Evolutionary conservation across 2,329 filamentous ascomycete genomes (phyloP), one percentile per base, ranked within the genome.

Genomic region (Fonsecaea monophora): DNA sequence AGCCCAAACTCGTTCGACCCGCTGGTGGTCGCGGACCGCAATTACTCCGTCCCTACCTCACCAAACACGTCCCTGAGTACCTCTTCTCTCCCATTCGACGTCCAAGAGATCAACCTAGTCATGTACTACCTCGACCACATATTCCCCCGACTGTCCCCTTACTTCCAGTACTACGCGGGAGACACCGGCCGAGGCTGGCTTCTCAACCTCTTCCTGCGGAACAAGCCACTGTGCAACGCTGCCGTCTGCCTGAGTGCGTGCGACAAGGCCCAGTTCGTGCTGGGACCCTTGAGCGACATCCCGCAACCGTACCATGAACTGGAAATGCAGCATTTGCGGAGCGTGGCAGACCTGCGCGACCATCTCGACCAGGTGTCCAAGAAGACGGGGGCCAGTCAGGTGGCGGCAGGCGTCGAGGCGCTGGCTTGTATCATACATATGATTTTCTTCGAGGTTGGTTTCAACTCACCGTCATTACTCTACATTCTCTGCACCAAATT

Each of bases 261-360:
- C 42, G 58, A 60, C 58, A 60, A 60, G 45, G 58, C 58, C 2
- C 58, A 60, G 21, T 60, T 60, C 30, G 21, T 53, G 42, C 42
- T 60, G 21, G 58, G 58, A 18, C 58, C 58, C 21, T 42, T 60
- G 8, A 60, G 40, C 45, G 58, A 60, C 30, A 50, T 60, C 34
- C 58, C 58, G 18, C 58, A 60, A 38, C 40, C 58, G 12, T 35
- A 60, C 40, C 58, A 60, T 48, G 58, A 60, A 15, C 35, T 60
- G 42, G 58, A 60, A 21, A 53, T 60, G 58, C 58, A 60, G 37
- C 58, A 60, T 60, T 32, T 60, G 58, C 58, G 53, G 53, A 60
- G 58, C 32, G 58, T 60, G 8, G 58, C 58, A 10, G 58, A 50
- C 37, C 40, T 60, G 30, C 58, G 58, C 40, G 40, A 25, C 42